phyloP scores from a whole-genome alignment of 495 filamentous ascomycete genomes.

The Chaetomium fimeti region DNA sequence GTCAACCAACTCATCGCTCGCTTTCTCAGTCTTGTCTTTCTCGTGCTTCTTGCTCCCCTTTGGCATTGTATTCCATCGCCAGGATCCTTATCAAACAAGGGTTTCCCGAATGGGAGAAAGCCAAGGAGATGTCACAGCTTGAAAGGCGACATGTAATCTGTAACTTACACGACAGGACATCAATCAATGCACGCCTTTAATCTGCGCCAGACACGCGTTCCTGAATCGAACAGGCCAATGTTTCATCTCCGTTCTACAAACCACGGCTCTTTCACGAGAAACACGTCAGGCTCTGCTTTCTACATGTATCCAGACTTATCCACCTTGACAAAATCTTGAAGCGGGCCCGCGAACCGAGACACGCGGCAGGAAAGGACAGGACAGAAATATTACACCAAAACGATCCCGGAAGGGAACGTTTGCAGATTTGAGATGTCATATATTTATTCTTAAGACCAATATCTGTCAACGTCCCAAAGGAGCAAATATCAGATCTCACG shows the following conservation, averaged over 20 bases:
- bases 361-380: constrained; percentile 17
- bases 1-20: no score
- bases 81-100: no score
- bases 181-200: no score
- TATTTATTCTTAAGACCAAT: background rate
- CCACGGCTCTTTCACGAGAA: background rate
- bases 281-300: background rate
- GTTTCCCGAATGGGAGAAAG: no score
- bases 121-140: no score
- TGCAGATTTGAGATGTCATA: background rate
- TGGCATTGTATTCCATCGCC: no score
- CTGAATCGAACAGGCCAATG: background rate
- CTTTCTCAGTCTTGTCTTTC: no score
- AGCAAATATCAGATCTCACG: background rate
- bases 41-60: no score
- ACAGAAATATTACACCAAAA: background rate
- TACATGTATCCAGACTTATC: background rate
- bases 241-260: background rate
- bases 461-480: background rate
- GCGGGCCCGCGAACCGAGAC: background rate
- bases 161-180: no score
- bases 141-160: background rate
- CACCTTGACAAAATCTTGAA: background rate
- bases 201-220: background rate
- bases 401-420: background rate